Evolutionary conservation across 2,329 filamentous ascomycete genomes (phyloP).

Genomic region (Plectosphaerella sp.): DNA sequence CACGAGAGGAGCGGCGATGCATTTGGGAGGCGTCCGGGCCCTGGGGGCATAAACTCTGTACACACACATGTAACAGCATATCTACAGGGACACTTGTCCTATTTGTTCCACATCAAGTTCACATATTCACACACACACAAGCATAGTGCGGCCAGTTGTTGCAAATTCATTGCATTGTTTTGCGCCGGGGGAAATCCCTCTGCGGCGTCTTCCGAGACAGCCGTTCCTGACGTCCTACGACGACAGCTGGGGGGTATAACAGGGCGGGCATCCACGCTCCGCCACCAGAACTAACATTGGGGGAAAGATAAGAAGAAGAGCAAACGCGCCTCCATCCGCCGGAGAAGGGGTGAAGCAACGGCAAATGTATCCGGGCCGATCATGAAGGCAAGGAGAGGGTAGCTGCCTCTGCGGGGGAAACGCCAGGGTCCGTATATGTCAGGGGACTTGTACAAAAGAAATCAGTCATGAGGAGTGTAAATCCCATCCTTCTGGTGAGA

Average conservation of each 20-base stretch:
- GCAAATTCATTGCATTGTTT: neutral
- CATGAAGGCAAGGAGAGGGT: too few species aligned
- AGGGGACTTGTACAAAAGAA: too few species aligned
- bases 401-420: too few species aligned
- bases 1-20: neutral
- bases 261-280: too few species aligned
- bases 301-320: too few species aligned
- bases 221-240: constrained; percentile 1
- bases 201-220: neutral
- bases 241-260: neutral
- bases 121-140: too few species aligned
- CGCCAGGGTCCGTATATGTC: too few species aligned
- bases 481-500: neutral
- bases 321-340: too few species aligned
- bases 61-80: constrained; percentile 2
- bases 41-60: constrained; percentile 1
- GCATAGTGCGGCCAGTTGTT: neutral
- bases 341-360: too few species aligned
- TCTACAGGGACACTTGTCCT: neutral
- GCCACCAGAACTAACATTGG: too few species aligned
- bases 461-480: neutral
- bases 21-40: neutral
- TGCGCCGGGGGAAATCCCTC: neutral
- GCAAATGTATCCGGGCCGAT: too few species aligned
- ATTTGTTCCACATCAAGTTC: neutral